Conservation (phyloP, 495 filamentous ascomycete genomes). For the Aspergillus indologenus region DNA sequence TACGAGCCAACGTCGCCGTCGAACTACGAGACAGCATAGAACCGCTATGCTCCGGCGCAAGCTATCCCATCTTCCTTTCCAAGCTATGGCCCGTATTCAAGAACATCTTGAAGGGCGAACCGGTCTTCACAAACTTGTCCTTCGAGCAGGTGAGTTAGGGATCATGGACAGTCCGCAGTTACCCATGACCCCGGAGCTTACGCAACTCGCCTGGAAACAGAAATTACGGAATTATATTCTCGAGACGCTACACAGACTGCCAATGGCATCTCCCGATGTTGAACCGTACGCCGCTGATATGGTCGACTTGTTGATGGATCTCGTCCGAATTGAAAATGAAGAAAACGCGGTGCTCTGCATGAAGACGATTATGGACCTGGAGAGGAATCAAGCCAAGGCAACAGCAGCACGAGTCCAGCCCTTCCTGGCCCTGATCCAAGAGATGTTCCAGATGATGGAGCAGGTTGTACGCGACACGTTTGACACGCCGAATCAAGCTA, state of each 20-base stretch:
- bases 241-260: conserved; percentile 90
- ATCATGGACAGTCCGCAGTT: not conserved
- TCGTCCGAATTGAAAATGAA: conserved; percentile 91
- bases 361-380: conserved; percentile 95
- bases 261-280: conserved; percentile 75
- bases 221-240: conserved; percentile 87
- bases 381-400: conserved; percentile 84
- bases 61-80: conserved; percentile 73
- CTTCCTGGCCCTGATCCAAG: conserved; percentile 87
- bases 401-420: conserved; percentile 77
- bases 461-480: conserved; percentile 91
- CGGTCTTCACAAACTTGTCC: conserved; percentile 85
- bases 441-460: conserved; percentile 93
- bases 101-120: conserved; percentile 76
- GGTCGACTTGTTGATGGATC: conserved; percentile 81
- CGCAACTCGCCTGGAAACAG: conserved; percentile 41
- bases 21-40: conserved; percentile 86
- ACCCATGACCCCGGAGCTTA: conserved; percentile 12
- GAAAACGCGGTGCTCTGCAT: conserved; percentile 97
- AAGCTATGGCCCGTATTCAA: conserved; percentile 89
- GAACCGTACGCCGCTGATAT: conserved; percentile 83
- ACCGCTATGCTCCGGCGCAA: conserved; percentile 57
- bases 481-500: conserved; percentile 64
- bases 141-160: conserved; percentile 66
- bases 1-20: conserved; percentile 70